Conservation (phyloP, 768 basidiomycete genomes). For the Collybia sordida region DNA sequence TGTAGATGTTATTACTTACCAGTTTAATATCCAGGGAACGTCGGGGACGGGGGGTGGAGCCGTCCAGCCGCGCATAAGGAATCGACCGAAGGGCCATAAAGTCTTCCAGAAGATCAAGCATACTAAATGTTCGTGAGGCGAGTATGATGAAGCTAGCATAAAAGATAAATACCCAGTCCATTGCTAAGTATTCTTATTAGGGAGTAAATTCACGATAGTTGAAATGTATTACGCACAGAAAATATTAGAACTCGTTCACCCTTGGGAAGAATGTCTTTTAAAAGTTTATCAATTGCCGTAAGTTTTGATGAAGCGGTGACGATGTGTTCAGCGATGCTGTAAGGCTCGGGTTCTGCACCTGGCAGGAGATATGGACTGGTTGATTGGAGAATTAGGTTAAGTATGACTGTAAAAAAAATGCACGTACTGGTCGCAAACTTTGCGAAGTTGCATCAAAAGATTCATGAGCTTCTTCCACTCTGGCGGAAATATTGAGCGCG, state of each 20-base stretch:
- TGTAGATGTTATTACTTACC: conserved; percentile 21
- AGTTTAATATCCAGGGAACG: conserved; percentile 58
- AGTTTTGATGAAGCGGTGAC: conserved; percentile 57
- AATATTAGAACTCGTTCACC: conserved; percentile 69
- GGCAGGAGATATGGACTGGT: conserved; percentile 54
- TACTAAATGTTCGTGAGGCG: conserved; percentile 32
- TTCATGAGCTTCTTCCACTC: conserved; percentile 62
- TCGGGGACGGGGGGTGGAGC: conserved; percentile 49
- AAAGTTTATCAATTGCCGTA: conserved; percentile 57
- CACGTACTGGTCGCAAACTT: conserved; percentile 67
- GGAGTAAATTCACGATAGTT: not conserved
- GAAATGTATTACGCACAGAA: conserved; percentile 40
- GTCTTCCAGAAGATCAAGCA: conserved; percentile 71
- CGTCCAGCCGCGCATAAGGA: conserved; percentile 62
- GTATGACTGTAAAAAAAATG: not conserved
- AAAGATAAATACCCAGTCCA: conserved; percentile 44
- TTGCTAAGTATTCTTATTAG: conserved; percentile 38
- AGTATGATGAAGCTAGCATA: not conserved
- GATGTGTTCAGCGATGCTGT: conserved; percentile 52
- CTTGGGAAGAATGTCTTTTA: conserved; percentile 54
- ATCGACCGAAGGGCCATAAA: conserved; percentile 60
- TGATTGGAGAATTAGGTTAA: conserved; percentile 4
- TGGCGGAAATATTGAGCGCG: conserved; percentile 13
- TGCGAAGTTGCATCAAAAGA: conserved; percentile 68
- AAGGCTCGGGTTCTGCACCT: conserved; percentile 48